Conservation (phyloP, 2,329 filamentous ascomycete genomes). For the Diaporthe citri region DNA sequence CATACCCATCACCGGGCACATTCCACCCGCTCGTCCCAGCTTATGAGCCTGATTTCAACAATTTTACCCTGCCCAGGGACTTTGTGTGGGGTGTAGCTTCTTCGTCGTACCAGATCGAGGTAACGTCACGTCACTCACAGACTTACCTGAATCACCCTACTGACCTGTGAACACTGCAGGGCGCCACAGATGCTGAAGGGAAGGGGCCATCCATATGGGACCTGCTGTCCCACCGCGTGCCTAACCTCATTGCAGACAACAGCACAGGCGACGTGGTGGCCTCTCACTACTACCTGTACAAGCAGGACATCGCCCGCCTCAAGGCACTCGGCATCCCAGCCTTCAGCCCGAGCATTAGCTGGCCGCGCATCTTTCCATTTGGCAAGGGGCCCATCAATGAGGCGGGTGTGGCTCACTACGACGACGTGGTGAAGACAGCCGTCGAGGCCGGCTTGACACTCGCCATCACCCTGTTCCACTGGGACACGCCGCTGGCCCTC, state of each 20-base stretch:
- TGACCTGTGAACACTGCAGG: background rate
- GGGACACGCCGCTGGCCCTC: slow-evolving; percentile 30
- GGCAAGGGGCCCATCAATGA: slow-evolving; percentile 30
- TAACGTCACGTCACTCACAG: background rate
- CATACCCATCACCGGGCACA: slow-evolving; percentile 6
- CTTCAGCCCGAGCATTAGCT: slow-evolving; percentile 28
- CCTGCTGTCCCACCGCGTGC: slow-evolving; percentile 29
- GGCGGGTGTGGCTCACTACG: slow-evolving; percentile 28
- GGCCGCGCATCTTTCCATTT: slow-evolving; percentile 32
- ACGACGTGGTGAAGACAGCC: slow-evolving; percentile 28
- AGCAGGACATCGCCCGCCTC: slow-evolving; percentile 32
- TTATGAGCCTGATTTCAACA: slow-evolving; percentile 21
- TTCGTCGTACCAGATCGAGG: slow-evolving; percentile 34
- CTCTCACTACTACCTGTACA: slow-evolving; percentile 34
- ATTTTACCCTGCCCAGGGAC: slow-evolving; percentile 22
- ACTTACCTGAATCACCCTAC: background rate
- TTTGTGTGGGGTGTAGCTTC: slow-evolving; percentile 32
- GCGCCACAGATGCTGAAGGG: slow-evolving; percentile 27
- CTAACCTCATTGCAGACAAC: slow-evolving; percentile 27
- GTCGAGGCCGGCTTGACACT: slow-evolving; percentile 19
- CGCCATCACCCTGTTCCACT: slow-evolving; percentile 31
- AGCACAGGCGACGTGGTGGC: slow-evolving; percentile 21
- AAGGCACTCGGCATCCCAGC: slow-evolving; percentile 21
- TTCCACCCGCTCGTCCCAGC: slow-evolving; percentile 27
- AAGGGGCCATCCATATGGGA: slow-evolving; percentile 32